Percentiles rank a stretch among this genome's conserved stretches.
These are phyloP conservation scores for Thraustotheca clavata DNA, from an alignment of 352 stramenopile species.

Conservation along the genomic window DNA sequence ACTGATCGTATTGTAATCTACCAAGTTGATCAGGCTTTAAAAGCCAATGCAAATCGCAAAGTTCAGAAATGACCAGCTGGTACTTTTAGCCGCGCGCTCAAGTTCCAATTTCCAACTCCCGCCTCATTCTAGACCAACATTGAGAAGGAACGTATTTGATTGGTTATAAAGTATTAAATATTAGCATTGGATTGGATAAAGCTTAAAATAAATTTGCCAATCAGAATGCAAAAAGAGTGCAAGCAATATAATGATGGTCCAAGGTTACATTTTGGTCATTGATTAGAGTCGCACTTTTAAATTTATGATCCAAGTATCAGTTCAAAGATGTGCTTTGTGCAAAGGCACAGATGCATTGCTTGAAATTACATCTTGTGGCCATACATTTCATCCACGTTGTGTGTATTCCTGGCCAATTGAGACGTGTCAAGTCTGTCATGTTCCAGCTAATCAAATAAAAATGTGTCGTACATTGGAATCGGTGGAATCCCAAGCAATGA, in stretches of 20 bases:
- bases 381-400: constrained; percentile 70
- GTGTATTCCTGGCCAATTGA: constrained; percentile 57
- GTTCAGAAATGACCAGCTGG: no score
- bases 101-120: no score
- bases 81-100: no score
- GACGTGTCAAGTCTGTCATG: constrained; percentile 55
- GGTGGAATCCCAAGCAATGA: background rate
- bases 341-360: constrained; percentile 60
- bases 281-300: background rate
- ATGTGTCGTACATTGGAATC: background rate
- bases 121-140: no score
- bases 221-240: background rate
- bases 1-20: no score
- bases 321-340: constrained; percentile 48
- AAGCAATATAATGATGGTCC: constrained; percentile 1
- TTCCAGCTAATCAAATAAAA: background rate
- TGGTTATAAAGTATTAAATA: no score
- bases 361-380: constrained; percentile 54
- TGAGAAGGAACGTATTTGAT: no score
- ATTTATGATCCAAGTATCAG: background rate
- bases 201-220: no score
- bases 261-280: background rate
- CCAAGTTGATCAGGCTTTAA: no score
- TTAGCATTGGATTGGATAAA: no score
- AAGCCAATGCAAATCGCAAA: no score